Conservation (phyloP, 2,329 filamentous ascomycete species). For the Talaromyces pinophilus region DNA sequence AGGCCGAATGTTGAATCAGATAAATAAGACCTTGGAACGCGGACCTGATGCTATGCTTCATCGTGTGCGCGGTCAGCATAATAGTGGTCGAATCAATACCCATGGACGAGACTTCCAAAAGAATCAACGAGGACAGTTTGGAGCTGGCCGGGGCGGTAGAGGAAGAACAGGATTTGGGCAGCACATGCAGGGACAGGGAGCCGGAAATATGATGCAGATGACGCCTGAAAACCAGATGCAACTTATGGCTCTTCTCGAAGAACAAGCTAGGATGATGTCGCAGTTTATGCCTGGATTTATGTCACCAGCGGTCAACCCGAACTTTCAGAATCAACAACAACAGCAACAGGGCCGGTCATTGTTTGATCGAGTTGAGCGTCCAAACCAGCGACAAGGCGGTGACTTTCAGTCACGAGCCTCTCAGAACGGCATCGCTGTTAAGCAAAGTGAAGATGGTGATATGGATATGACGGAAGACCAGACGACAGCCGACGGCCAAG, state of each 20-base stretch:
- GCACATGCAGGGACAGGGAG: conserved; percentile 31
- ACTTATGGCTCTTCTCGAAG: conserved; percentile 75
- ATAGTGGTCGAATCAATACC: conserved; percentile 77
- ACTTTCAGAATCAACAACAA: conserved; percentile 50
- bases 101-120: conserved; percentile 71
- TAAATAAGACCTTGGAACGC: conserved; percentile 80
- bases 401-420: conserved; percentile 54
- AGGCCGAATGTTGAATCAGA: conserved; percentile 81
- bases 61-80: conserved; percentile 70
- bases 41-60: conserved; percentile 73
- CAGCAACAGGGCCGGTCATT: conserved; percentile 58
- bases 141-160: conserved; percentile 47
- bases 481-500: conserved; percentile 42
- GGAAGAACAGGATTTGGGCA: conserved; percentile 46
- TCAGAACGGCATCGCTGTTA: conserved; percentile 31
- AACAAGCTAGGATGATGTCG: conserved; percentile 83
- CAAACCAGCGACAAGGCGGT: conserved; percentile 54
- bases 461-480: conserved; percentile 45
- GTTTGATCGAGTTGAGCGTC: conserved; percentile 67
- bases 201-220: conserved; percentile 57
- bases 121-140: conserved; percentile 63
- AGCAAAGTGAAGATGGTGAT: conserved; percentile 30
- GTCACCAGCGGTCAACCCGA: conserved; percentile 55
- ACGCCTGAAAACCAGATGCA: conserved; percentile 71
- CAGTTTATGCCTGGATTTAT: conserved; percentile 63